Evolutionary conservation across 2,329 filamentous ascomycete species (phyloP), one percentile per base, ranked within the genome.

Genomic region (Oidium heveae): DNA sequence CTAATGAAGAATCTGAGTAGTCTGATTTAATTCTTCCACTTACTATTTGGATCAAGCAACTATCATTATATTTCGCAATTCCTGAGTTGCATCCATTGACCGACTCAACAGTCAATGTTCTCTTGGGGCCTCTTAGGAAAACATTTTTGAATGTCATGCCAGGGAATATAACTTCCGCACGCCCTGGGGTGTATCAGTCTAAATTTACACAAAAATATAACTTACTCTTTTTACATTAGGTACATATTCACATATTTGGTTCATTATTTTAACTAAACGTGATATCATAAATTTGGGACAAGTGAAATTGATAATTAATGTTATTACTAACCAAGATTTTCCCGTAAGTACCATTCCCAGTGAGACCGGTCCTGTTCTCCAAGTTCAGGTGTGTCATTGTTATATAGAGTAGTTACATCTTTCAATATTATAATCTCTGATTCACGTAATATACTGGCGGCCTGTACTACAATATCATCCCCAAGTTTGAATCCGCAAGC

Each of bases 401-500:
- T 59, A n/a, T 66, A 62, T 13, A 62, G 60, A 9, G 62, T 58
- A 13, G 73, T 74, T 9, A 76, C 69, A 59, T 86, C 80, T 59
- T 74, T 71, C 16, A 88, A 65, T 7, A 75, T 67, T 2, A 89
- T 70, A 32, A 72, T 70, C 4, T 74, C 70, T 6, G 79, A 76
- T 22, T 75, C 73, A 0, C 72, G 69, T 12, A 82, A 66, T 1
- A 68, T 60, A 1, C 67, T 68, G 8, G 72, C 71, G 10, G 74
- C 71, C 1, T 73, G 70, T 24, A 88, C 74, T 8, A 73, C 72
- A 51, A 93, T 70, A 53, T 78, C 74, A 52, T 87, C 83, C 16
- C 79, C 79, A 4, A 91, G 70, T 57, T 82, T 81, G 60, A 94
- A 75, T 0, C 77, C 77, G 59, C 83, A 83, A 7, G 77, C 74